These are phyloP conservation scores for Asterionellopsis glacialis DNA, from an alignment of 108 stramenopile genomes.

Conservation along the genomic window DNA sequence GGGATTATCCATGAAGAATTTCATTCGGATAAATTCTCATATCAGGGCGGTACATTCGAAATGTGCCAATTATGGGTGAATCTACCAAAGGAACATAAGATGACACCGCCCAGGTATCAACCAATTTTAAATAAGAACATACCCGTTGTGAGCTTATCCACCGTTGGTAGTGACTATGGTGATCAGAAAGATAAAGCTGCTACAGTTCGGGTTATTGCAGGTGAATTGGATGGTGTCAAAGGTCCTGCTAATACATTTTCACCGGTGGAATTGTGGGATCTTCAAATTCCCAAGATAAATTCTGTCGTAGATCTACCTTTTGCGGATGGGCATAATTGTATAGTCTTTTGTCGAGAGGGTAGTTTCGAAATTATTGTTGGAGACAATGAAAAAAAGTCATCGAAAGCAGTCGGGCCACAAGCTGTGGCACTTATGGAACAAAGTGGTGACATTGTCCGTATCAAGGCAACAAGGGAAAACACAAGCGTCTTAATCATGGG, in stretches of 20 bases:
- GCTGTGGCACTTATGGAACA: conserved; percentile 70
- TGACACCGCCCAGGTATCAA: conserved; percentile 83
- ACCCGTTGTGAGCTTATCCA: conserved; percentile 43
- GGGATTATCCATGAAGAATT: conserved; percentile 92
- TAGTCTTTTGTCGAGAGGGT: conserved; percentile 73
- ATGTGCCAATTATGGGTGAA: conserved; percentile 93
- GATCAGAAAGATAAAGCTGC: conserved; percentile 13
- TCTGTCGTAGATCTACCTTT: conserved; percentile 59
- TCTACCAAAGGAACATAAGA: conserved; percentile 74
- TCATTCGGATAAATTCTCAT: conserved; percentile 56
- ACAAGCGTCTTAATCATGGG: conserved; percentile 70
- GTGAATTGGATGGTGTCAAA: conserved; percentile 49
- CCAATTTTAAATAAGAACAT: conserved; percentile 60
- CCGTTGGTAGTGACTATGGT: conserved; percentile 5
- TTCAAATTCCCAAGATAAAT: conserved; percentile 37
- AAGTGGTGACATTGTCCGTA: conserved; percentile 35
- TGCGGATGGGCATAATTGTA: conserved; percentile 62
- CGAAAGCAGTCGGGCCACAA: conserved; percentile 53
- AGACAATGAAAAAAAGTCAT: conserved; percentile 20
- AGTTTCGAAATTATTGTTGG: conserved; percentile 42
- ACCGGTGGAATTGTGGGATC: conserved; percentile 83
- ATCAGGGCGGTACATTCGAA: conserved; percentile 66
- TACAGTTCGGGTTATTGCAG: conserved; percentile 72
- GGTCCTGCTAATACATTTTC: conserved; percentile 73
- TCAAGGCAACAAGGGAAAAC: conserved; percentile 39